Evolutionary conservation across 306 rosid genomes (phyloP).

Genomic region (Acacia acuminata): DNA sequence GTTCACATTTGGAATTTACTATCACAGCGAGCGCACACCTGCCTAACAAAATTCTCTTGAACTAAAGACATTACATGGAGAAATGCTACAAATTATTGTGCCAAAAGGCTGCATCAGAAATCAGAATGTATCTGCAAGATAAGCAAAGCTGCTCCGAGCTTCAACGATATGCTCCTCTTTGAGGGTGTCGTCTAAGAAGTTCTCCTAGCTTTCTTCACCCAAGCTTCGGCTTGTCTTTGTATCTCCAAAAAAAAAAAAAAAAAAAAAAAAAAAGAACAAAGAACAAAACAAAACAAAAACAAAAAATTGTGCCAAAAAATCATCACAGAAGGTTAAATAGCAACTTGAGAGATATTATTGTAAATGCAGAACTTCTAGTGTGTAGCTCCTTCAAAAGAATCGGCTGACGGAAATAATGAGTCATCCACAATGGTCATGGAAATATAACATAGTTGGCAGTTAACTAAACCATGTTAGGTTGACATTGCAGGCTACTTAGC

Average conservation of each 20-base stretch:
- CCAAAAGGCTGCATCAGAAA: background rate
- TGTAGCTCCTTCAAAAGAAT: conserved; percentile 23
- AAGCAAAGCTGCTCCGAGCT: no score
- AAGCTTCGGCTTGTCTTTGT: no score
- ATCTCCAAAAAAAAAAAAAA: no score
- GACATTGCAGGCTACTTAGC: conserved; percentile 21
- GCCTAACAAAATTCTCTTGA: background rate
- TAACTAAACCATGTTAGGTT: conserved; percentile 25
- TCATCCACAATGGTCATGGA: background rate
- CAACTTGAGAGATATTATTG: conserved; percentile 13
- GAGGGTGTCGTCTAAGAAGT: no score
- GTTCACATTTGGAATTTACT: no score
- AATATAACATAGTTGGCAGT: conserved; percentile 10
- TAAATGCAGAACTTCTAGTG: conserved; percentile 15
- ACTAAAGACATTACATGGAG: conserved; percentile 3
- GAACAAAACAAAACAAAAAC: no score
- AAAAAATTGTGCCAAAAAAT: background rate
- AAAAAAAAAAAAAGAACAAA: no score
- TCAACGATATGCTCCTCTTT: no score
- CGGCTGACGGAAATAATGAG: background rate
- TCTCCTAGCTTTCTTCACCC: no score
- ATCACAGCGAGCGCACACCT: background rate
- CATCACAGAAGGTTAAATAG: conserved; percentile 13
- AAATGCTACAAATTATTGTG: conserved; percentile 12
- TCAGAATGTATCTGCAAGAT: no score